phyloP scores from a whole-genome alignment of 164 flowering plant species.

The Litsea cubeba region DNA sequence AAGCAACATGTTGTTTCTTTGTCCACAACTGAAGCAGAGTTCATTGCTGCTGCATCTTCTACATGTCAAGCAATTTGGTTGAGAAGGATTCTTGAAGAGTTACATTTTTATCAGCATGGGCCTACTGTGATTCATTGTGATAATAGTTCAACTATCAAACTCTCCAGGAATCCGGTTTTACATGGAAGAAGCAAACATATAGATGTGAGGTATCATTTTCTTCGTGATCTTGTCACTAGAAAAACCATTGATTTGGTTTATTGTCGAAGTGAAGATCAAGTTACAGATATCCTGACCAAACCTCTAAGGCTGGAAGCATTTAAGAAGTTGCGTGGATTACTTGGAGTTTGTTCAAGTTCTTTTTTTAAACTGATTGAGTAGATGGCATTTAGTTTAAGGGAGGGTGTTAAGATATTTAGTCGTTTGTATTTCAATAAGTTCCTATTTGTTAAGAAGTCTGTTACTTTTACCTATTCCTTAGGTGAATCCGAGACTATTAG shows the following conservation, averaged over 20 bases:
- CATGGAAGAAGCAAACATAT: background rate
- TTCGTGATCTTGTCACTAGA: background rate
- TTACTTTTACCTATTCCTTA: too few species aligned
- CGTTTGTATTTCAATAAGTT: too few species aligned
- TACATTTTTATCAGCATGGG: too few species aligned
- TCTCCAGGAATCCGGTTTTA: background rate
- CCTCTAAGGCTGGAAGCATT: background rate
- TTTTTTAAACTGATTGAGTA: too few species aligned
- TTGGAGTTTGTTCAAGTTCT: background rate
- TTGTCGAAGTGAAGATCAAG: constrained; percentile 1
- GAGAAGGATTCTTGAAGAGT: too few species aligned
- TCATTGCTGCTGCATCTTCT: background rate
- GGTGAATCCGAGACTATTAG: too few species aligned
- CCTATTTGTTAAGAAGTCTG: too few species aligned
- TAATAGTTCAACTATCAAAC: background rate
- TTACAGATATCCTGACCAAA: background rate
- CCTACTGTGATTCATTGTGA: background rate
- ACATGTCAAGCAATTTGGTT: too few species aligned
- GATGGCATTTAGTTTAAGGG: too few species aligned
- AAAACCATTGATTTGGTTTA: background rate
- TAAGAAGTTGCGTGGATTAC: background rate
- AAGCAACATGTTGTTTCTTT: background rate
- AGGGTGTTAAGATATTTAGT: too few species aligned
- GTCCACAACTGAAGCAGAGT: background rate
- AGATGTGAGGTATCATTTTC: background rate